Conservation (phyloP, 2,329 filamentous ascomycete genomes). For the Hypoxylon sp. region DNA sequence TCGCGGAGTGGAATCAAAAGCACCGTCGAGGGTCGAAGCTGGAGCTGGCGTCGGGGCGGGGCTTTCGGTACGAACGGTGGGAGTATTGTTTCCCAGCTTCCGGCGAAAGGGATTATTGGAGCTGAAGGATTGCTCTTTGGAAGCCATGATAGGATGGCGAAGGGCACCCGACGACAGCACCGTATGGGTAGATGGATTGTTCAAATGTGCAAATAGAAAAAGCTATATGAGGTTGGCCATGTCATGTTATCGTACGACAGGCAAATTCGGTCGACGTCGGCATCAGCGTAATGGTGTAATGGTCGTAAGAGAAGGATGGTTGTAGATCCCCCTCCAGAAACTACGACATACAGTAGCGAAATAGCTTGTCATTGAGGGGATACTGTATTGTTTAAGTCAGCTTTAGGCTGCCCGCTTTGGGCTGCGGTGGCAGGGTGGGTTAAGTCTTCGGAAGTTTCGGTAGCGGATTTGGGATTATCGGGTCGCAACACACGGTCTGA, state of each 20-base stretch:
- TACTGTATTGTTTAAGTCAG: conserved; percentile 17
- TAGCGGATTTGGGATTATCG: conserved; percentile 26
- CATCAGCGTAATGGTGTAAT: conserved; percentile 8
- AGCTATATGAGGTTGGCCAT: conserved; percentile 34
- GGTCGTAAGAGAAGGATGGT: no score
- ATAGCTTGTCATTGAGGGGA: not conserved
- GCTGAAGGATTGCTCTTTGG: conserved; percentile 48
- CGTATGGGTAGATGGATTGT: no score
- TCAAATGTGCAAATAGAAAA: conserved; percentile 16
- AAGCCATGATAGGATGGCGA: conserved; percentile 45
- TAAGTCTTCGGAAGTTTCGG: conserved; percentile 38
- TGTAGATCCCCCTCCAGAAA: conserved; percentile 31
- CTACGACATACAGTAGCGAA: conserved; percentile 32
- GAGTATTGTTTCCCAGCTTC: conserved; percentile 47
- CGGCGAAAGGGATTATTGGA: conserved; percentile 65
- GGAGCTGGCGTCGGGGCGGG: conserved; percentile 26
- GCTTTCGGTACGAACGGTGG: conserved; percentile 32
- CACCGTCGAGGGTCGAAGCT: conserved; percentile 30
- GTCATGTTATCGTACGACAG: conserved; percentile 8
- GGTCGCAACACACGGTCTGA: conserved; percentile 6
- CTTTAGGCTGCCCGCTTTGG: conserved; percentile 4
- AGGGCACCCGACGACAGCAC: conserved; percentile 13
- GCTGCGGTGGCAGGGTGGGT: no score
- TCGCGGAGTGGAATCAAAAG: conserved; percentile 29
- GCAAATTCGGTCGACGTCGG: conserved; percentile 12